A percentile compares a stretch with the other conserved stretches of the same genome.
Evolutionary conservation across 1,284 basidiomycete species (phyloP).

Genomic region (Cystobasidiaceae sp.): DNA sequence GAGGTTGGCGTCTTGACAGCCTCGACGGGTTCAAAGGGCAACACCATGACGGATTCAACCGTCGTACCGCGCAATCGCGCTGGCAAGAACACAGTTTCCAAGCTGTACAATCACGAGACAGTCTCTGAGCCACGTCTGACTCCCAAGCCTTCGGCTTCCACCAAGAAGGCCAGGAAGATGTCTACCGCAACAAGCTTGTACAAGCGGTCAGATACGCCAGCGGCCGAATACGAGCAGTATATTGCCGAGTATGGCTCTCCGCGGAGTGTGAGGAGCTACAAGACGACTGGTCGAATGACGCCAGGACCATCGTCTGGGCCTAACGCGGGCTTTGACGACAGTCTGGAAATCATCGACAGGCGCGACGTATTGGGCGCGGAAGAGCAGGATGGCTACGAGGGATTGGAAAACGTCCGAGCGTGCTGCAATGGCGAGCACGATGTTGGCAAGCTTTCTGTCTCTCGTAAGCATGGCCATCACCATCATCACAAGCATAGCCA

Average conservation of each 20-base stretch:
- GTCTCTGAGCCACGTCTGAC: conserved; percentile 47
- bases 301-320: conserved; percentile 47
- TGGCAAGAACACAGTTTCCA: background rate
- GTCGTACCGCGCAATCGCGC: conserved; percentile 2
- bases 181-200: conserved; percentile 45
- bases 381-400: conserved; percentile 80
- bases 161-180: conserved; percentile 44
- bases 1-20: conserved; percentile 52
- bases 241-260: conserved; percentile 58
- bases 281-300: conserved; percentile 49
- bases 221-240: conserved; percentile 78
- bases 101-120: conserved; percentile 24
- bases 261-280: conserved; percentile 63
- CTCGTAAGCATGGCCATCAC: conserved; percentile 31
- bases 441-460: conserved; percentile 46
- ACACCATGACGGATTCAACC: conserved; percentile 5
- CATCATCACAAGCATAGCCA: conserved; percentile 17
- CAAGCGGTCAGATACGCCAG: conserved; percentile 80
- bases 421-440: conserved; percentile 66
- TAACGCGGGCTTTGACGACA: conserved; percentile 55
- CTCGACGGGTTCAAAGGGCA: conserved; percentile 54
- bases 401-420: conserved; percentile 78
- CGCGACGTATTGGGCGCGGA: conserved; percentile 63
- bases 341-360: conserved; percentile 55
- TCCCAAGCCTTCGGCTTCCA: conserved; percentile 37